These are phyloP conservation scores for Huntiella omanensis DNA, from an alignment of 2,329 filamentous ascomycete species.

Conservation along the genomic window DNA sequence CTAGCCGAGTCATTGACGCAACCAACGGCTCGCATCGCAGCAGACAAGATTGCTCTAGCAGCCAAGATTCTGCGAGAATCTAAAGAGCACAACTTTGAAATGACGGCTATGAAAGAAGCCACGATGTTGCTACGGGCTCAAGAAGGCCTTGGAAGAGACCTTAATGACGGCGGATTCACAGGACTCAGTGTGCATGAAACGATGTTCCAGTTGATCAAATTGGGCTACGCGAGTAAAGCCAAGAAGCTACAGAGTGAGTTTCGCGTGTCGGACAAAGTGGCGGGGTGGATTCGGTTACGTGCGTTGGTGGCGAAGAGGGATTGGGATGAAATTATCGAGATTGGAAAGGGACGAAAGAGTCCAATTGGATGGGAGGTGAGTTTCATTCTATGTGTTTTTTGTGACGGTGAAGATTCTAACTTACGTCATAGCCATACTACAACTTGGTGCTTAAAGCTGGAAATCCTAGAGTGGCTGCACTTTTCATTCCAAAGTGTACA, in stretches of 20 bases:
- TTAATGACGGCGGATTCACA: conserved; percentile 50
- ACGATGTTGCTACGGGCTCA: conserved; percentile 67
- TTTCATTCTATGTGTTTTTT: not conserved
- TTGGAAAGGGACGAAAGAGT: conserved; percentile 59
- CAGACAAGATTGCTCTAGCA: conserved; percentile 77
- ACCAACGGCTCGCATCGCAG: conserved; percentile 46
- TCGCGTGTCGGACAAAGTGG: conserved; percentile 76
- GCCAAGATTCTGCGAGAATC: conserved; percentile 67
- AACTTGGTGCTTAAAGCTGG: conserved; percentile 76
- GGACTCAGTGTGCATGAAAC: conserved; percentile 84
- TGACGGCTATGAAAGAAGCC: conserved; percentile 61
- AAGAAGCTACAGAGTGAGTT: conserved; percentile 83
- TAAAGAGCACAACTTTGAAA: conserved; percentile 58
- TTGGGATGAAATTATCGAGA: conserved; percentile 83
- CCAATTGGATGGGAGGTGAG: conserved; percentile 92
- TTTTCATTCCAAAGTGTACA: conserved; percentile 79
- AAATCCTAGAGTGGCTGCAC: conserved; percentile 66
- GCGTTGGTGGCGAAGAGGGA: conserved; percentile 78
- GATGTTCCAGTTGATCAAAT: conserved; percentile 66
- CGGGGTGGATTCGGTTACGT: conserved; percentile 67
- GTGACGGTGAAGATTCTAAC: not conserved
- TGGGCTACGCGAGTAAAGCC: conserved; percentile 67
- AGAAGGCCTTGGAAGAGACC: conserved; percentile 67
- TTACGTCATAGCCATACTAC: conserved; percentile 53
- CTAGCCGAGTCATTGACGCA: conserved; percentile 67